phyloP scores from a whole-genome alignment of 2,329 filamentous ascomycete species.

The Fusarium bulbicola region DNA sequence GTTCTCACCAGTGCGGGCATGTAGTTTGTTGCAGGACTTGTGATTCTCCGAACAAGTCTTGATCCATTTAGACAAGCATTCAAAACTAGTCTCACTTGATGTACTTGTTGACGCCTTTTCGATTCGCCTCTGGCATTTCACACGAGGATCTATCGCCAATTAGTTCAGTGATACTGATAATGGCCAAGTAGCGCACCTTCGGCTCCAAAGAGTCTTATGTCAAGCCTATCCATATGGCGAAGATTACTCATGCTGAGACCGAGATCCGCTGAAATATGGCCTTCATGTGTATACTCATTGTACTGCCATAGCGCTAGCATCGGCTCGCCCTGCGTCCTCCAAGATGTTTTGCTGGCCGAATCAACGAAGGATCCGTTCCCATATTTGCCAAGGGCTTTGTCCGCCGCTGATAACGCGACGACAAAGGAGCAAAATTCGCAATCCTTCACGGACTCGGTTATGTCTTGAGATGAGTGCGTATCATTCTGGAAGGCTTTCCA shows the following conservation, averaged over 20 bases:
- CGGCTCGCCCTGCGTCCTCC: not conserved
- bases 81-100: not conserved
- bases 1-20: not conserved
- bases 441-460: not conserved
- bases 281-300: not conserved
- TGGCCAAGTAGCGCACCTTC: not conserved
- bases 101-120: not conserved
- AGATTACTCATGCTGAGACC: not conserved
- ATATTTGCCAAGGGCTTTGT: not conserved
- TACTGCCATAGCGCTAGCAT: not conserved
- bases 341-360: too few relatives aligned
- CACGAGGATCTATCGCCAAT: not conserved
- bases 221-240: not conserved
- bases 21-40: not conserved
- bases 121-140: not conserved
- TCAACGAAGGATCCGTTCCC: not conserved
- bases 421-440: slow-evolving; percentile 3
- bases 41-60: not conserved
- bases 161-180: fast-evolving
- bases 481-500: not conserved
- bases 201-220: not conserved
- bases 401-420: not conserved
- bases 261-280: not conserved
- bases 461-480: too few relatives aligned
- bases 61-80: not conserved